Conservation (phyloP, 306 rosid species). For the Cucurbita moschata region DNA sequence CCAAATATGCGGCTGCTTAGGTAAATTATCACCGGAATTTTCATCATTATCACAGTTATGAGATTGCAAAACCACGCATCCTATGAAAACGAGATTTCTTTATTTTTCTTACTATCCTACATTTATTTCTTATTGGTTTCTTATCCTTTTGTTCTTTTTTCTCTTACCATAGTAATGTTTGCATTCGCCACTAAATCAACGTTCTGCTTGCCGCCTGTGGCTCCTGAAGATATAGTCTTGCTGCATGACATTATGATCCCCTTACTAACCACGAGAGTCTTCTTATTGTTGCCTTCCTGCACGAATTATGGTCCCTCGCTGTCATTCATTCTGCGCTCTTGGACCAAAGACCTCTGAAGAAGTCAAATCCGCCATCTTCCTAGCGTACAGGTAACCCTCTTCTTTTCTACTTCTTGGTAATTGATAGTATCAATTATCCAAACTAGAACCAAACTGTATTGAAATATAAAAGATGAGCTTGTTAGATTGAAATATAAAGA, state of each 20-base stretch:
- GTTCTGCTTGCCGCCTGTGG: background rate
- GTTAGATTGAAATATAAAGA: too few species aligned
- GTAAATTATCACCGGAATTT: background rate
- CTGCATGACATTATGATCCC: background rate
- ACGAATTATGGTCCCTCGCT: background rate
- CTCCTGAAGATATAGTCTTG: background rate
- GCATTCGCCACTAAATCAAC: background rate
- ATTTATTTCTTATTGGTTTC: background rate
- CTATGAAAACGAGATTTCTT: slow-evolving; percentile 6
- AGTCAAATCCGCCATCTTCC: background rate
- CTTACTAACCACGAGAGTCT: background rate
- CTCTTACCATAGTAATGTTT: background rate
- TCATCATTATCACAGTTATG: background rate
- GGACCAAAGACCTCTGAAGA: background rate
- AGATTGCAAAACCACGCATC: slow-evolving; percentile 15
- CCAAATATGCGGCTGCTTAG: background rate
- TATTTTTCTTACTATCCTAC: background rate
- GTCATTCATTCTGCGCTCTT: background rate
- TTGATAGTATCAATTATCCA: too few species aligned
- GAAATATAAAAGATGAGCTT: too few species aligned
- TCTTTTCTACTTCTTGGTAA: background rate
- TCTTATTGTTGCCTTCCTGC: background rate
- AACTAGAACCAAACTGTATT: too few species aligned
- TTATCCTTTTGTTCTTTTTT: background rate
- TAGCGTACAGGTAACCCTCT: background rate